Evolutionary conservation across 257 asterid genomes (phyloP), one percentile per base, ranked within the genome.

Genomic region (Pogostemon cablin): DNA sequence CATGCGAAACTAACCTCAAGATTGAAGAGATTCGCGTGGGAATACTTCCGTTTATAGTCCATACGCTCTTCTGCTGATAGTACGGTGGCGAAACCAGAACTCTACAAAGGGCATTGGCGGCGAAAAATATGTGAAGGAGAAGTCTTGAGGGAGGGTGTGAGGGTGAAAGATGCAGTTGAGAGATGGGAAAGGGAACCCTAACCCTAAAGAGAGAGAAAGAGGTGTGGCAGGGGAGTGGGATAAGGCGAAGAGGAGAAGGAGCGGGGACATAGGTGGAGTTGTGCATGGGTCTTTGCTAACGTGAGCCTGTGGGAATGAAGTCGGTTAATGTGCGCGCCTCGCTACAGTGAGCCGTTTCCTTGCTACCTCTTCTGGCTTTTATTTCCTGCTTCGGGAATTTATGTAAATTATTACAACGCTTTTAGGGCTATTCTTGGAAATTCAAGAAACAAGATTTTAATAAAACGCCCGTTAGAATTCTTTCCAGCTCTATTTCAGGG

Each of bases 1-100:
- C 65, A 69, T 9, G 49, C 3, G 39, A 72, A 68, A 71, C 77
- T 43, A 78, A 95, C 98, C 98, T 95, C 98, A 77, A 95, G 99
- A 86, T 91, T 95, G 88, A 95, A 95, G 71, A 95, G 98, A 82
- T 87, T 89, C 12, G 89, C 77, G 72, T 86, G 86, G 6, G 93
- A 83, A 53, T 81, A 82, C 61, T 83, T 82, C 77, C 82, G 57
- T 70, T 82, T 90, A 67, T 95, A 62, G 87, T 95, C 98, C 99
- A 95, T 95, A 67, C 62, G 84, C 82, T 78, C 76, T 60, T 72
- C 47, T 59, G 71, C 75, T 56, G 76, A 68, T 48, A 56, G 44
- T 8, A 62, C 67, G 39, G 70, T 76, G 81, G 52, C 39, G 34
- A 70, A 57, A 65, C 73, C 84, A 73, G 67, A 69, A 55, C 62